Evolutionary conservation across 2,329 filamentous ascomycete species (phyloP).

Genomic region (Sporothrix variecibatus): DNA sequence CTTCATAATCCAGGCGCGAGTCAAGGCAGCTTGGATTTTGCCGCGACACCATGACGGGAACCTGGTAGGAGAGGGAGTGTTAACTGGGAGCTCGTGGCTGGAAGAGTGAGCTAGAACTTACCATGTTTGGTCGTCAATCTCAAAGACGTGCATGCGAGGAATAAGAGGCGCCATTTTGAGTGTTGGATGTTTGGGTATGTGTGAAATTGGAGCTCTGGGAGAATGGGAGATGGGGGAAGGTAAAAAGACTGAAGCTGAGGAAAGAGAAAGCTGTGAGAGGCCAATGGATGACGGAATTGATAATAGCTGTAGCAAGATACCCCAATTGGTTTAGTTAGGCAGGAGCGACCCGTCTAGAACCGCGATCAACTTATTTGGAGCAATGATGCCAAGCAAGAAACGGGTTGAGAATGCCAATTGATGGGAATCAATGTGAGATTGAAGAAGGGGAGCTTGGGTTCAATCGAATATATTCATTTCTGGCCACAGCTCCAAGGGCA

Average conservation of each 20-base stretch:
- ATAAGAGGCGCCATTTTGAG: conserved; percentile 30
- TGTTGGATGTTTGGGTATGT: not conserved
- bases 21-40: conserved; percentile 65
- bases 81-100: not conserved
- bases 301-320: not conserved
- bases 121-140: conserved; percentile 69
- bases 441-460: not conserved
- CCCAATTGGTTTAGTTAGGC: conserved; percentile 15
- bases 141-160: conserved; percentile 64
- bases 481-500: not conserved
- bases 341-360: not conserved
- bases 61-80: conserved; percentile 44
- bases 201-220: not conserved
- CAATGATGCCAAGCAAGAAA: not conserved
- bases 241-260: not conserved
- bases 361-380: not conserved
- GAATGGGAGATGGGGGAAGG: not conserved
- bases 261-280: not conserved
- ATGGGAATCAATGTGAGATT: not conserved
- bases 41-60: conserved; percentile 66
- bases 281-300: not conserved
- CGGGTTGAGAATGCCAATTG: not conserved
- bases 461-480: not conserved
- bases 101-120: conserved; percentile 36
- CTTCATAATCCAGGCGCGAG: conserved; percentile 62